Evolutionary conservation across 345 rosid genomes (phyloP).

Genomic region (Brassica napus): DNA sequence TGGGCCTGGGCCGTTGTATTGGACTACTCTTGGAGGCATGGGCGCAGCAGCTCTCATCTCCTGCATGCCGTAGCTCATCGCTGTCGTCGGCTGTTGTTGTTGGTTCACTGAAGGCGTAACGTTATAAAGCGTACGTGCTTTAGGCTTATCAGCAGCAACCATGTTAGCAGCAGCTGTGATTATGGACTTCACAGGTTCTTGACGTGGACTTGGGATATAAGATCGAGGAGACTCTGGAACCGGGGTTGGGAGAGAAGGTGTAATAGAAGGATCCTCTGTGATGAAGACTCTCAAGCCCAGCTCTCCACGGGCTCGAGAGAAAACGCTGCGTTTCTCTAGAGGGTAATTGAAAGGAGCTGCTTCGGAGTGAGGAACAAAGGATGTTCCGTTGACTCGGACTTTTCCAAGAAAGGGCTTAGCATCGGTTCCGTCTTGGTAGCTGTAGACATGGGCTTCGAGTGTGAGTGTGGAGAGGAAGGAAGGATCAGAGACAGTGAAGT

Average conservation of each 20-base stretch:
- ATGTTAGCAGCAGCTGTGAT: constrained; percentile 4
- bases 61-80: constrained; percentile 21
- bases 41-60: constrained; percentile 41
- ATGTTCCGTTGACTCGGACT: constrained; percentile 73
- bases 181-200: constrained; percentile 14
- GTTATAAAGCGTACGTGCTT: constrained; percentile 27
- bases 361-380: constrained; percentile 78
- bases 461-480: constrained; percentile 48
- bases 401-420: constrained; percentile 68
- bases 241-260: constrained; percentile 56
- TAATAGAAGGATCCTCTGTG: constrained; percentile 60
- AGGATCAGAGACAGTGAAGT: constrained; percentile 76
- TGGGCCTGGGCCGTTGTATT: constrained; percentile 23
- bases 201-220: constrained; percentile 40
- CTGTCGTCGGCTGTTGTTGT: not conserved
- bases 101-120: constrained; percentile 24
- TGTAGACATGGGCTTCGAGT: constrained; percentile 69
- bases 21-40: constrained; percentile 37
- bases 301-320: constrained; percentile 76
- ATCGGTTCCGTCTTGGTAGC: constrained; percentile 45
- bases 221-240: constrained; percentile 48
- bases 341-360: constrained; percentile 89
- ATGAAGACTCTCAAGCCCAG: constrained; percentile 77
- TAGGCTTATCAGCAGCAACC: constrained; percentile 1
- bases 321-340: constrained; percentile 60